A percentile compares a stretch with the other conserved stretches of the same genome.
Evolutionary conservation across 2,329 filamentous ascomycete species (phyloP).

Genomic region (Botrytis deweyae): DNA sequence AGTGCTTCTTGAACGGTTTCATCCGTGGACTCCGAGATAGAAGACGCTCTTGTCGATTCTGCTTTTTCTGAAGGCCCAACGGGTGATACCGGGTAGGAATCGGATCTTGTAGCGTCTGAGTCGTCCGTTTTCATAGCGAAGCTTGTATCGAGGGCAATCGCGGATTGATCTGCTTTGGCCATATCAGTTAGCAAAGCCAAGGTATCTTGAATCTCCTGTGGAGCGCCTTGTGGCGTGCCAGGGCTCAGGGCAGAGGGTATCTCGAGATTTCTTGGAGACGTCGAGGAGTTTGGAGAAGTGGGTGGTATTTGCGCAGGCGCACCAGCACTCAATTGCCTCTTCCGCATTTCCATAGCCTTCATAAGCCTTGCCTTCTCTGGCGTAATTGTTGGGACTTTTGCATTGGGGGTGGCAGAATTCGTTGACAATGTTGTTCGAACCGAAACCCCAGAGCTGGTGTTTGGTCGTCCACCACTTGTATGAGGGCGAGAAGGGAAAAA

Average conservation of each 20-base stretch:
- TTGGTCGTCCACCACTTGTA: conserved; percentile 40
- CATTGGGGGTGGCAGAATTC: conserved; percentile 30
- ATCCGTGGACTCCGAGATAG: conserved; percentile 61
- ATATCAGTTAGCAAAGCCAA: conserved; percentile 37
- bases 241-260: conserved; percentile 20
- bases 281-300: conserved; percentile 16
- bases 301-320: conserved; percentile 15
- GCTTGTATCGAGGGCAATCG: conserved; percentile 51
- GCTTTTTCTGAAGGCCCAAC: conserved; percentile 55
- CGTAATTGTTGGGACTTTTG: conserved; percentile 57
- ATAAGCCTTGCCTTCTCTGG: conserved; percentile 89
- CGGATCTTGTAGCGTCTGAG: conserved; percentile 45
- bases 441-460: conserved; percentile 34
- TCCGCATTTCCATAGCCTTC: conserved; percentile 89
- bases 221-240: conserved; percentile 16
- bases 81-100: conserved; percentile 60
- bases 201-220: conserved; percentile 33
- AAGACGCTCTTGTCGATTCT: conserved; percentile 63
- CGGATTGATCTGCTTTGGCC: conserved; percentile 50
- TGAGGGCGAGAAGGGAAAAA: conserved; percentile 36
- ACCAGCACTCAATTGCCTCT: conserved; percentile 64
- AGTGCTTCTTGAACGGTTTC: conserved; percentile 50
- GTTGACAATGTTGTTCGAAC: conserved; percentile 31
- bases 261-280: conserved; percentile 20
- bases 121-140: conserved; percentile 41